Base-by-base conservation (phyloP, 345 rosid genomes). In the Populus simonii region DNA sequence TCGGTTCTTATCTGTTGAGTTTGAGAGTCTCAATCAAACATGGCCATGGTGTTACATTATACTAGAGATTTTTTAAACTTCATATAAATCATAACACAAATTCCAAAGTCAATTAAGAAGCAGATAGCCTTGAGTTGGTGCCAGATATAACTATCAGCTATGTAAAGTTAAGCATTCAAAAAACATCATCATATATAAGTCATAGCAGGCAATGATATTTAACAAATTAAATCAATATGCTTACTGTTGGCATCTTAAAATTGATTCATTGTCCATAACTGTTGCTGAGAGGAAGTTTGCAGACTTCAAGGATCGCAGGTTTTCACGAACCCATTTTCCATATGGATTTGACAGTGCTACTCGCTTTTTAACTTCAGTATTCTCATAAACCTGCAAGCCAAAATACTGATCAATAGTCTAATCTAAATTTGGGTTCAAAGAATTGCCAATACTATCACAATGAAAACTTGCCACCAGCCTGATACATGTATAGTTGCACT, bases 231-330 rank as follows among this genome's bases (percentile, higher is more conserved):
- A 79, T 39, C 16, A 51, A 35, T 68, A 79, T 57, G 66, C 91
- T 88, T 89, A 96, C 99, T 93, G 99, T 80, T 96, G 99, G 79
- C 85, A 87, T 84, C 93, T 89, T 84, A 96, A 72, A 85, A 87
- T 92, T 72, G 86, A 89, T 83, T 90, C 98, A 84, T 86, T 90
- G 77, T 96, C 99, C 90, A 92, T 82, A 72, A 83, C 82, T 73
- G 91, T 85, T 75, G 92, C 51, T 12, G 99, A 87, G 66, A 86
- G 86, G 82, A 90, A 92, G 53, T 89, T 91, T 70, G 67, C 86
- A 63, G 93, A 90, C 83, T 93, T 92, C 85, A 93, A 80, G 81
- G 89, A 83, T 77, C 92, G 88, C 82, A 86, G 69, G 81, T 96
- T 96, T 85, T 92, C 94, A 70, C 84, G 78, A 12, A 90, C 81